phyloP scores from a whole-genome alignment of 139 green algal species.

The Dunaliella primolecta region DNA sequence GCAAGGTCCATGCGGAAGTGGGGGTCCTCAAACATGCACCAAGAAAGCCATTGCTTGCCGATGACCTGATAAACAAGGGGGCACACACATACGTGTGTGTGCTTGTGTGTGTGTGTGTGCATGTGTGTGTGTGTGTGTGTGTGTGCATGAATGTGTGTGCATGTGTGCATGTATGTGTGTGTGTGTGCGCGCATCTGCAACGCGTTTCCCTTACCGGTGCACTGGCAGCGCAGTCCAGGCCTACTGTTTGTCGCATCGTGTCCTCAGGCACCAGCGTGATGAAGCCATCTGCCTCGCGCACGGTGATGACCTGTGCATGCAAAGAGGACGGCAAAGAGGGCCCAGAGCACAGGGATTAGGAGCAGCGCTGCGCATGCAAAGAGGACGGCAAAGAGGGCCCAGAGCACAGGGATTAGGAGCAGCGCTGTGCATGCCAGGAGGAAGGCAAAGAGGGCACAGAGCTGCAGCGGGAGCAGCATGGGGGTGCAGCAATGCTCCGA shows the following conservation, averaged over 20 bases:
- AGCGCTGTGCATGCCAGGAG: too few relatives aligned
- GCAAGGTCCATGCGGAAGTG: slow-evolving; percentile 60
- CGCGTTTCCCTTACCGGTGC: not conserved
- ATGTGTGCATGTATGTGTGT: not conserved
- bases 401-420: too few relatives aligned
- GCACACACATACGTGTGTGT: not conserved
- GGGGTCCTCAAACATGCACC: slow-evolving; percentile 52
- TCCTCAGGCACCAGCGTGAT: slow-evolving; percentile 69
- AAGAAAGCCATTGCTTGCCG: slow-evolving; percentile 86
- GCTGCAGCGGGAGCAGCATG: too few relatives aligned
- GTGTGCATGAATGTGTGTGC: not conserved
- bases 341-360: too few relatives aligned
- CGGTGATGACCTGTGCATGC: slow-evolving; percentile 47
- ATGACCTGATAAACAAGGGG: slow-evolving; percentile 53
- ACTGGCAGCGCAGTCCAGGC: slow-evolving; percentile 16
- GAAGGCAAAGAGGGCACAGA: too few relatives aligned
- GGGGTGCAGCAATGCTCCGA: too few relatives aligned
- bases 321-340: too few relatives aligned
- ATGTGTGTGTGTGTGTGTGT: not conserved
- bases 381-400: too few relatives aligned
- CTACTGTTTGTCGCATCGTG: slow-evolving; percentile 26
- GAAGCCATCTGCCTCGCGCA: slow-evolving; percentile 70
- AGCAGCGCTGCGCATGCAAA: too few relatives aligned
- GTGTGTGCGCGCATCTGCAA: not conserved
- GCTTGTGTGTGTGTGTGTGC: not conserved